These are phyloP conservation scores for Zygnema cylindricum DNA, from an alignment of 139 green algal genomes.

Conservation along the genomic window DNA sequence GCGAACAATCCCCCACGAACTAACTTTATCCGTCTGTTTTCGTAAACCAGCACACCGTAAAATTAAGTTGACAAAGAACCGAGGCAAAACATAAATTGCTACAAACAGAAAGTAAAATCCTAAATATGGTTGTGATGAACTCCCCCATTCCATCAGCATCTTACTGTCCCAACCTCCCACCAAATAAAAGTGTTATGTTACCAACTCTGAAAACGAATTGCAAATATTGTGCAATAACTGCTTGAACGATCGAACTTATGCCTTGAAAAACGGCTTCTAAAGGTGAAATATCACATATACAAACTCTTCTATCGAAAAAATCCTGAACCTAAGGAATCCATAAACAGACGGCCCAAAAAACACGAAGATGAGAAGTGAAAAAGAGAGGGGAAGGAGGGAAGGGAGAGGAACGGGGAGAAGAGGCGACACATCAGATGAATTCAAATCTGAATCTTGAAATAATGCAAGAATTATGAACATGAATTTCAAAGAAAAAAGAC, in stretches of 20 bases:
- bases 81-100: background rate
- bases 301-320: no score
- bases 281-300: no score
- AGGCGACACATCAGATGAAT: background rate
- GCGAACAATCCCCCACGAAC: background rate
- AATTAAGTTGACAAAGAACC: background rate
- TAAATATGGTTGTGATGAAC: background rate
- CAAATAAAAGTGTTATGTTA: no score
- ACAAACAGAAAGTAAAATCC: background rate
- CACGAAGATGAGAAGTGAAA: no score
- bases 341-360: no score
- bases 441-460: background rate
- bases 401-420: background rate
- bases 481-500: background rate
- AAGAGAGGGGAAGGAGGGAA: no score
- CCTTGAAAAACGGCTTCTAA: background rate
- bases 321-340: no score
- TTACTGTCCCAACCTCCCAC: background rate
- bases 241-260: no score
- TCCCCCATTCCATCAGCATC: constrained; percentile 1
- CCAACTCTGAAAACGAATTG: no score
- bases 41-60: background rate
- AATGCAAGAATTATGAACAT: background rate
- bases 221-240: no score
- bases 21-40: background rate